Conservation (phyloP, 345 rosid species). For the Acer campestre region DNA sequence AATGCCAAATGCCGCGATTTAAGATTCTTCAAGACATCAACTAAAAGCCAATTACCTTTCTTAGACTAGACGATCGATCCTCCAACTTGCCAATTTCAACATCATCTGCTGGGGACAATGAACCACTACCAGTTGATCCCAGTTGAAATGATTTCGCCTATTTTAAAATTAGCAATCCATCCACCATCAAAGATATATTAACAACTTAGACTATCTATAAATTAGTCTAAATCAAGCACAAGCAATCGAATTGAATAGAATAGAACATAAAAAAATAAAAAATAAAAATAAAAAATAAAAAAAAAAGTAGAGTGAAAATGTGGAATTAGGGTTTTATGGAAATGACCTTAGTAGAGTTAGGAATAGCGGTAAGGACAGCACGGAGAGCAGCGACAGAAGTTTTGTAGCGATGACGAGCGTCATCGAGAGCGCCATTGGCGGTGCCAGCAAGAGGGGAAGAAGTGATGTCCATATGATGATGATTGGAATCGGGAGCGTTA, state of each 20-base stretch:
- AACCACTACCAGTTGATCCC: conserved; percentile 32
- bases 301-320: too few species aligned
- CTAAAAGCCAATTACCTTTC: conserved; percentile 53
- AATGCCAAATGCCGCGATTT: neutral
- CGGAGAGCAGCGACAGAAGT: conserved; percentile 91
- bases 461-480: conserved; percentile 50
- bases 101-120: conserved; percentile 47
- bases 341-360: conserved; percentile 71
- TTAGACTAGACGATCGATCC: conserved; percentile 68
- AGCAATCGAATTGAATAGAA: too few species aligned
- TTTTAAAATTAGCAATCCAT: neutral
- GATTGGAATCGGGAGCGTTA: conserved; percentile 45
- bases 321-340: neutral
- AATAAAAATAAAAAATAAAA: too few species aligned
- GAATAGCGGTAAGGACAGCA: conserved; percentile 74
- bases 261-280: too few species aligned
- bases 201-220: too few species aligned
- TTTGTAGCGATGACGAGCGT: conserved; percentile 81
- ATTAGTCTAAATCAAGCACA: neutral
- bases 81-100: conserved; percentile 71
- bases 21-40: neutral
- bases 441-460: conserved; percentile 43
- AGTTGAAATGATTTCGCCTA: conserved; percentile 66
- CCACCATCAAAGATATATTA: too few species aligned
- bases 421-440: conserved; percentile 73